These are phyloP conservation scores for Ceratobasidium sp. DNA, from an alignment of 1,284 basidiomycete species.

Conservation along the genomic window DNA sequence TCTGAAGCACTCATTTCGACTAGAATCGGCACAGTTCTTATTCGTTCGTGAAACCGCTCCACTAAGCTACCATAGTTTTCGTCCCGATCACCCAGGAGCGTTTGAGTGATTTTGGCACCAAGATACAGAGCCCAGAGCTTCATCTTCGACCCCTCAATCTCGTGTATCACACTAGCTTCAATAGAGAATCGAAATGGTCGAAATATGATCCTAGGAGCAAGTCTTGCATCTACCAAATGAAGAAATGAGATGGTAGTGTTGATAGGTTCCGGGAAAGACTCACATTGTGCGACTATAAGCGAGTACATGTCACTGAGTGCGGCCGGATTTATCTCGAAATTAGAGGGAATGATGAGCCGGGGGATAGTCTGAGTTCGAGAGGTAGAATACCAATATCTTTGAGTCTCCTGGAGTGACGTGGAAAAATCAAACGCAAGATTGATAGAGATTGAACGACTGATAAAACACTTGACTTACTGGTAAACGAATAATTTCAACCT, in stretches of 20 bases:
- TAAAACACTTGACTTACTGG: background rate
- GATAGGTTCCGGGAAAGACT: background rate
- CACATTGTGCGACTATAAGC: conserved; percentile 14
- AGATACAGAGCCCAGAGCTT: conserved; percentile 23
- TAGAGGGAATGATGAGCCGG: background rate
- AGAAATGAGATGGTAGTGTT: background rate
- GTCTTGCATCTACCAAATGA: background rate
- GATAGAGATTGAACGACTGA: too few species aligned
- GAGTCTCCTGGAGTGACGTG: too few species aligned
- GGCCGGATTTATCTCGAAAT: background rate
- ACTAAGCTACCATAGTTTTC: background rate
- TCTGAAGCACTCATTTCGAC: background rate
- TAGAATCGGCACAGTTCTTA: background rate
- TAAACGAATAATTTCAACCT: too few species aligned
- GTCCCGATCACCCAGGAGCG: background rate
- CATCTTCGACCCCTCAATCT: background rate
- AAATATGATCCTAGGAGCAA: background rate
- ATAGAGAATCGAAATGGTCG: background rate
- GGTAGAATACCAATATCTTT: background rate
- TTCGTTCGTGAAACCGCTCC: background rate
- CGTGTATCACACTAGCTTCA: background rate
- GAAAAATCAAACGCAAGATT: too few species aligned
- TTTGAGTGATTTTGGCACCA: conserved; percentile 8
- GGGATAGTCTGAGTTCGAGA: background rate
- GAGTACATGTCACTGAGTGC: background rate